phyloP scores from a whole-genome alignment of 1,139 yeast species.

The Pichia kudriavzevii region DNA sequence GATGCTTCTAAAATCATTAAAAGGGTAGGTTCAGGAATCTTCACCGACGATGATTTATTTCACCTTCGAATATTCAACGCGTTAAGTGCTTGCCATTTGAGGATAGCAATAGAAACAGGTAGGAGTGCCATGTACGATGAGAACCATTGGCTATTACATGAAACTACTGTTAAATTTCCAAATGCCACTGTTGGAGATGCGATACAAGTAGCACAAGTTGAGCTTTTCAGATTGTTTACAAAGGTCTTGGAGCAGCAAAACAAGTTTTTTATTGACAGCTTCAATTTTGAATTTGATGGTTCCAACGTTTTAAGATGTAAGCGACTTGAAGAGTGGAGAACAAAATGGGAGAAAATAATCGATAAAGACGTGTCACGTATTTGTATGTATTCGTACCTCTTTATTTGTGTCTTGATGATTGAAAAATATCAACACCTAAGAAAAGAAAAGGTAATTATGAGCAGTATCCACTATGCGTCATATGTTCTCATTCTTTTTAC shows the following conservation, averaged over 20 bases:
- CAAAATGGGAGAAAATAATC: constrained; percentile 36
- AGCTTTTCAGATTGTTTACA: constrained; percentile 30
- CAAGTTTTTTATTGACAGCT: not conserved
- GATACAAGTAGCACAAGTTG: constrained; percentile 40
- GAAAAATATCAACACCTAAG: constrained; percentile 28
- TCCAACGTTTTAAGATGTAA: constrained; percentile 23
- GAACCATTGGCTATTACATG: constrained; percentile 31
- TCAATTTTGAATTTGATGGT: not conserved
- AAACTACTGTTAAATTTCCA: constrained; percentile 36
- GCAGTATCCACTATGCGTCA: constrained; percentile 28
- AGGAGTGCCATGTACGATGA: constrained; percentile 33
- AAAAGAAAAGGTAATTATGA: not conserved
- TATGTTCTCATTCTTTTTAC: constrained; percentile 36
- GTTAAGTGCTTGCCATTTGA: constrained; percentile 41
- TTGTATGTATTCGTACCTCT: constrained; percentile 36
- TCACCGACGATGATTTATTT: constrained; percentile 35
- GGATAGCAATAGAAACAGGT: constrained; percentile 41
- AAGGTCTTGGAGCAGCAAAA: constrained; percentile 4
- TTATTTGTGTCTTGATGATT: constrained; percentile 36
- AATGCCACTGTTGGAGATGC: constrained; percentile 42
- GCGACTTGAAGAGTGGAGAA: constrained; percentile 35
- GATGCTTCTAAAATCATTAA: constrained; percentile 35
- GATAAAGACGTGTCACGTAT: constrained; percentile 39
- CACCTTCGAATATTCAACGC: constrained; percentile 45
- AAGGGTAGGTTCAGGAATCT: constrained; percentile 26